These are phyloP conservation scores for Calamus simplicifolius DNA, from an alignment of 176 grass and related monocot genomes.

Conservation along the genomic window DNA sequence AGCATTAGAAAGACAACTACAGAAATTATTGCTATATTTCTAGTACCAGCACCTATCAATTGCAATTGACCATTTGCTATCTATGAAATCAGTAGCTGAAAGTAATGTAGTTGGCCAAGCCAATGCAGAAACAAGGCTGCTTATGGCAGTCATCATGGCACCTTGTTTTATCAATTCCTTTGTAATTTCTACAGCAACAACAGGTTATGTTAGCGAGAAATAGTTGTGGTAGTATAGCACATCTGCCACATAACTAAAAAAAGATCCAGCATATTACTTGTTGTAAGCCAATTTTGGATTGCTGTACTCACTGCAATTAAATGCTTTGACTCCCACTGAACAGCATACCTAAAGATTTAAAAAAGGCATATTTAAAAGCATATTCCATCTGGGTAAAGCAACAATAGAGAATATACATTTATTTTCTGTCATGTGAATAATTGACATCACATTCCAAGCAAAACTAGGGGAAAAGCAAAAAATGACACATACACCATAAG, in stretches of 20 bases:
- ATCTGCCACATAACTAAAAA: not conserved
- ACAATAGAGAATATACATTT: too few species aligned
- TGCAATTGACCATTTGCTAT: conserved; percentile 88
- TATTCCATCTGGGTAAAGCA: too few species aligned
- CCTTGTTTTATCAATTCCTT: conserved; percentile 81
- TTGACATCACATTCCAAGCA: too few species aligned
- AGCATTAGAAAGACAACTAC: too few species aligned
- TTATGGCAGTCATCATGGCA: conserved; percentile 78
- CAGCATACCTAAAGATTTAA: conserved; percentile 51
- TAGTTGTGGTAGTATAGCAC: not conserved
- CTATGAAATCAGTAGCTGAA: conserved; percentile 82
- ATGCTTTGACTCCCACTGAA: conserved; percentile 88
- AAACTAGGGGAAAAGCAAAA: too few species aligned
- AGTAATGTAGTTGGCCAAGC: conserved; percentile 74
- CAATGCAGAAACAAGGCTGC: conserved; percentile 64
- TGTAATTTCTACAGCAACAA: conserved; percentile 45
- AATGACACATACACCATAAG: too few species aligned
- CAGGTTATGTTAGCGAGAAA: not conserved
- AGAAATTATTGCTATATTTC: too few species aligned
- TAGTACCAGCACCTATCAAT: conserved; percentile 58
- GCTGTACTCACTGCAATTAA: conserved; percentile 74
- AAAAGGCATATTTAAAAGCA: not conserved
- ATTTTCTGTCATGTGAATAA: too few species aligned
- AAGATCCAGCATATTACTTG: conserved; percentile 34
- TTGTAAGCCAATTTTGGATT: conserved; percentile 88